These are phyloP conservation scores for Themeda triandra DNA, from an alignment of 176 grass and related monocot species.

Conservation along the genomic window DNA sequence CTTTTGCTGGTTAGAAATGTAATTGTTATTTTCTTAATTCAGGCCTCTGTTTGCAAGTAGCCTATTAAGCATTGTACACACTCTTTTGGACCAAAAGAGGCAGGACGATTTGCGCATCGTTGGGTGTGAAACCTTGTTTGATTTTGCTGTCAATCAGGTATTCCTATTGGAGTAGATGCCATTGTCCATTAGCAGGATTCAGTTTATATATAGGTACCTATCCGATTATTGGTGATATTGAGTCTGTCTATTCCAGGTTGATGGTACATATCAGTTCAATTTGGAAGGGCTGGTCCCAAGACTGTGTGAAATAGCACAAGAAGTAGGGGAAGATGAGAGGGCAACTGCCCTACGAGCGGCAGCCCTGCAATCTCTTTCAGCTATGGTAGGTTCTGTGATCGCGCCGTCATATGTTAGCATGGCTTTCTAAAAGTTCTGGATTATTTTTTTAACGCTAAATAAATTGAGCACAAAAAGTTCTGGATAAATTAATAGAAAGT, in stretches of 20 bases:
- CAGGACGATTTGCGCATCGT: conserved; percentile 79
- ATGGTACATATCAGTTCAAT: conserved; percentile 98
- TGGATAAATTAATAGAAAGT: not conserved
- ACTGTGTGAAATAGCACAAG: conserved; percentile 85
- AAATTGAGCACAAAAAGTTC: too few species aligned
- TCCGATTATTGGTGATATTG: conserved; percentile 5
- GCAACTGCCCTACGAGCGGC: conserved; percentile 45
- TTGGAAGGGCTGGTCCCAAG: conserved; percentile 87
- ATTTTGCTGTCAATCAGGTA: conserved; percentile 96
- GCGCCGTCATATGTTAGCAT: not conserved
- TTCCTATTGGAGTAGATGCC: not conserved
- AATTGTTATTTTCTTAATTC: conserved; percentile 32
- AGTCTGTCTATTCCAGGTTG: conserved; percentile 64
- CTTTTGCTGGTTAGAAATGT: conserved; percentile 11
- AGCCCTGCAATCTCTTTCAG: conserved; percentile 79
- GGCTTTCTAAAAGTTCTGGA: not conserved
- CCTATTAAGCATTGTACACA: conserved; percentile 79
- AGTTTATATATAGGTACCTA: not conserved
- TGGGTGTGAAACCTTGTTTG: conserved; percentile 95
- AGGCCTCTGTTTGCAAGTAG: conserved; percentile 97
- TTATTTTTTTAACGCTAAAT: too few species aligned
- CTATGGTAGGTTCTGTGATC: conserved; percentile 59
- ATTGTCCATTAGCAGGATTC: conserved; percentile 12
- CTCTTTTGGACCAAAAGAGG: conserved; percentile 97
- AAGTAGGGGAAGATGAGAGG: conserved; percentile 74